A percentile compares a stretch with the other conserved stretches of the same genome.
These are phyloP conservation scores for Yamadazyma ubonensis DNA, from an alignment of 805 yeast species.

Conservation along the genomic window DNA sequence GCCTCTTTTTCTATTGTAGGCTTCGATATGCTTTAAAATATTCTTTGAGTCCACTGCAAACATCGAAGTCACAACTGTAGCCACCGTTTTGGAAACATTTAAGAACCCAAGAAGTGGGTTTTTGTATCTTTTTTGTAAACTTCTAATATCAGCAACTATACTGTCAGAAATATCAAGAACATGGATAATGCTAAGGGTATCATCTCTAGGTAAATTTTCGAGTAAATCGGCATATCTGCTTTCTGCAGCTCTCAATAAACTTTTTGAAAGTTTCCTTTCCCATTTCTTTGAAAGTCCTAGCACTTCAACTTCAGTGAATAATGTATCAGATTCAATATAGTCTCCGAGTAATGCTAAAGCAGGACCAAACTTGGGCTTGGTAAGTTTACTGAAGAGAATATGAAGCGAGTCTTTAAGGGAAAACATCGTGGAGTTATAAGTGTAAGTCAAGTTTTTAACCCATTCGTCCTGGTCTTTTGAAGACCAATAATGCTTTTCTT, in stretches of 20 bases:
- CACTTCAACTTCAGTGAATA: slow-evolving; percentile 34
- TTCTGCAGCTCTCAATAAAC: slow-evolving; percentile 37
- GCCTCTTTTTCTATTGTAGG: slow-evolving; percentile 32
- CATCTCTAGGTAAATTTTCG: slow-evolving; percentile 56
- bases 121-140: slow-evolving; percentile 58
- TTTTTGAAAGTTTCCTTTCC: slow-evolving; percentile 38
- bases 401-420: slow-evolving; percentile 44
- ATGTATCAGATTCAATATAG: slow-evolving; percentile 47
- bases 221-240: slow-evolving; percentile 38
- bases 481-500: slow-evolving; percentile 33
- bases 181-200: slow-evolving; percentile 52
- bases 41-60: slow-evolving; percentile 53
- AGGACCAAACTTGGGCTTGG: slow-evolving; percentile 61
- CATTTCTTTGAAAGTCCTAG: slow-evolving; percentile 45
- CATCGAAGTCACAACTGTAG: slow-evolving; percentile 48
- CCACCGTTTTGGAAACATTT: slow-evolving; percentile 50
- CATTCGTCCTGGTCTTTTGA: slow-evolving; percentile 50
- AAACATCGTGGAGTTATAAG: slow-evolving; percentile 48
- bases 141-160: slow-evolving; percentile 49
- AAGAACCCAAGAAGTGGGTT: slow-evolving; percentile 60
- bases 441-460: slow-evolving; percentile 42
- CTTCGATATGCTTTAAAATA: slow-evolving; percentile 50
- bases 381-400: slow-evolving; percentile 38
- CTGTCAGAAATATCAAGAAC: slow-evolving; percentile 55
- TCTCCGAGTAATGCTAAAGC: slow-evolving; percentile 49